Evolutionary conservation across 1,139 yeast genomes (phyloP).

Genomic region (Pichia sp.): DNA sequence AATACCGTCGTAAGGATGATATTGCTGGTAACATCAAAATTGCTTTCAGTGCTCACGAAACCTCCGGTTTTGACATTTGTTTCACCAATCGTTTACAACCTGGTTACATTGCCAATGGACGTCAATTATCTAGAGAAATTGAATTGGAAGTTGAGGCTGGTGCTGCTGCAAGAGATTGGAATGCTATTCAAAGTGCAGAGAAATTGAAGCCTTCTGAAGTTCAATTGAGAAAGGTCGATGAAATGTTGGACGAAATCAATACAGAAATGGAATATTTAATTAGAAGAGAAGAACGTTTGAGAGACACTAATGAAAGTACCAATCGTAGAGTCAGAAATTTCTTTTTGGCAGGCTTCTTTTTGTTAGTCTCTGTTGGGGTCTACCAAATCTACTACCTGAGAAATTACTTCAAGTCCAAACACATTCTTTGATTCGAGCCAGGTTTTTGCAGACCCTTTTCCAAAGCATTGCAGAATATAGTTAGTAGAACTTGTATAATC

Average conservation of each 20-base stretch:
- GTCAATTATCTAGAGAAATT: slow-evolving; percentile 49
- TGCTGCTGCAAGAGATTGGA: slow-evolving; percentile 97
- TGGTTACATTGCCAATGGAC: slow-evolving; percentile 31
- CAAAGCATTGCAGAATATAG: no score
- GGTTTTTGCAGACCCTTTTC: no score
- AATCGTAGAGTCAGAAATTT: slow-evolving; percentile 81
- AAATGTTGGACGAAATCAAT: slow-evolving; percentile 71
- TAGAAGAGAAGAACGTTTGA: slow-evolving; percentile 80
- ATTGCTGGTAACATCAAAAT: slow-evolving; percentile 58
- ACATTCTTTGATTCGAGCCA: slow-evolving; percentile 43
- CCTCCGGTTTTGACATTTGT: slow-evolving; percentile 87
- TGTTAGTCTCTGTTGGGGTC: slow-evolving; percentile 71
- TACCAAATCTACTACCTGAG: slow-evolving; percentile 93
- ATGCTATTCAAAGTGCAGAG: slow-evolving; percentile 86
- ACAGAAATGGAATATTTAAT: slow-evolving; percentile 76
- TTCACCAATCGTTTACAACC: slow-evolving; percentile 58
- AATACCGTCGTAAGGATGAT: slow-evolving; percentile 58
- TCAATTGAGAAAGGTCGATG: slow-evolving; percentile 79
- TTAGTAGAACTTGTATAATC: no score
- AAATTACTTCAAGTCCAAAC: slow-evolving; percentile 90
- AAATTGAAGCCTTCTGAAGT: slow-evolving; percentile 90
- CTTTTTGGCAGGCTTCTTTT: slow-evolving; percentile 57
- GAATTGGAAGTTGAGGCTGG: slow-evolving; percentile 94
- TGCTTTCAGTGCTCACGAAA: slow-evolving; percentile 77
- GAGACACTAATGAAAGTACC: slow-evolving; percentile 96